Percentiles rank a stretch among this genome's conserved stretches.
These are phyloP conservation scores for Stipa capillata DNA, from an alignment of 176 grass and related monocot genomes.

Conservation along the genomic window DNA sequence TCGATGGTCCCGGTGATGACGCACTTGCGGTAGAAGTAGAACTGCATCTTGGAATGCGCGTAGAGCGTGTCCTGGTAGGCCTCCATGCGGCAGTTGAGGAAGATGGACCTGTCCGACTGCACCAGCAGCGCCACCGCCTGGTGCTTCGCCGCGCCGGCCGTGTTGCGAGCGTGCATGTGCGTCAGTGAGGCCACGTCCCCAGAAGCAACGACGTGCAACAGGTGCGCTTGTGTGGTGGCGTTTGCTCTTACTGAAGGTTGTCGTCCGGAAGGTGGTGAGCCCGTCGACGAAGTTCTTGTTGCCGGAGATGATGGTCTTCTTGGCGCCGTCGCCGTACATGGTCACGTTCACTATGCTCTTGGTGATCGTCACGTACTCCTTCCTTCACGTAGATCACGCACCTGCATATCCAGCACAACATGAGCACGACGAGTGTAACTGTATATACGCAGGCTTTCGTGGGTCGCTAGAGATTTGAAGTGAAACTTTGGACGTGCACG, in stretches of 20 bases:
- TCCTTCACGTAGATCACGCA: slow-evolving; percentile 65
- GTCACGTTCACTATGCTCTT: slow-evolving; percentile 41
- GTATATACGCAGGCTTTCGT: neutral
- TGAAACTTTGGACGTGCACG: neutral
- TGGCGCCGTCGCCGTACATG: slow-evolving; percentile 50
- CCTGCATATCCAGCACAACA: too few species aligned
- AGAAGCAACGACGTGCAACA: too few species aligned
- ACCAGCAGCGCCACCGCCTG: slow-evolving; percentile 86
- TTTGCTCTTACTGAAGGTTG: slow-evolving; percentile 49
- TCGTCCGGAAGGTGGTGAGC: slow-evolving; percentile 56
- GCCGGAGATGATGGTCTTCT: slow-evolving; percentile 42
- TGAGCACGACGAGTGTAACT: neutral
- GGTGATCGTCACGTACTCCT: slow-evolving; percentile 51
- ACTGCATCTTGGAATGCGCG: slow-evolving; percentile 44
- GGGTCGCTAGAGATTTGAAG: neutral
- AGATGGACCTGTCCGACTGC: slow-evolving; percentile 66
- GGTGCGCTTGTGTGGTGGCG: neutral
- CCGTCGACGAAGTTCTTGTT: too few species aligned
- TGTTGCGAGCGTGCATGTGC: slow-evolving; percentile 25
- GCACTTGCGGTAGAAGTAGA: slow-evolving; percentile 69
- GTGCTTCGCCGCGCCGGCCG: slow-evolving; percentile 66
- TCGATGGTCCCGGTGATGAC: slow-evolving; percentile 51
- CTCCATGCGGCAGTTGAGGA: slow-evolving; percentile 71
- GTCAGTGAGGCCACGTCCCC: neutral
- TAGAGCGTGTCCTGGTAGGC: slow-evolving; percentile 70